Evolutionary conservation across 495 filamentous ascomycete genomes (phyloP).

Genomic region (Penicillium desertorum): DNA sequence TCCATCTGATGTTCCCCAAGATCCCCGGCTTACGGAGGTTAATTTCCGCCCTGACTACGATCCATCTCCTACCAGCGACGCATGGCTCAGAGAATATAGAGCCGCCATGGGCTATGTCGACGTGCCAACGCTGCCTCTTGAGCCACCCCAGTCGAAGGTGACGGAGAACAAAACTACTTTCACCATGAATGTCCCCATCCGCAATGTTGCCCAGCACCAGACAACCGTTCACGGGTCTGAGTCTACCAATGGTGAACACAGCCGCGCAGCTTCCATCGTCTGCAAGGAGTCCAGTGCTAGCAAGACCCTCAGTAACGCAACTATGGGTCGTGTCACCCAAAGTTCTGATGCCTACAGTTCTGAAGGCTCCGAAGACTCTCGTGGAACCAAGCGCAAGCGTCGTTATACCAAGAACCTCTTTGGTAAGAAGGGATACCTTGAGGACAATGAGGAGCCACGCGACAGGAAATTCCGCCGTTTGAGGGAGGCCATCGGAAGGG

Average conservation of each 20-base stretch:
- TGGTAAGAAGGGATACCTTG: slow-evolving; percentile 42
- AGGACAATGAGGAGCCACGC: slow-evolving; percentile 1
- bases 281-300: neutral
- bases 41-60: neutral
- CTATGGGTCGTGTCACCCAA: neutral
- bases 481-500: neutral
- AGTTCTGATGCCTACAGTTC: neutral
- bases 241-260: neutral
- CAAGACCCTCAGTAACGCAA: neutral
- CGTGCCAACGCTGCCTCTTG: neutral
- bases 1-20: neutral
- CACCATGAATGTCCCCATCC: neutral
- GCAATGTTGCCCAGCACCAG: neutral
- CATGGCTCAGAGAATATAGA: neutral
- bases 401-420: slow-evolving; percentile 49
- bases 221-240: neutral
- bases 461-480: neutral
- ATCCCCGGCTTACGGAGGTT: neutral
- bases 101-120: neutral
- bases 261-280: neutral
- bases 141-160: neutral
- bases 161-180: neutral
- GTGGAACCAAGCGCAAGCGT: neutral
- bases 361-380: neutral
- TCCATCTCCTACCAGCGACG: neutral